Percentiles rank a stretch among this genome's conserved stretches.
Conservation (phyloP, 768 basidiomycete species). For the Butyriboletus loyo region DNA sequence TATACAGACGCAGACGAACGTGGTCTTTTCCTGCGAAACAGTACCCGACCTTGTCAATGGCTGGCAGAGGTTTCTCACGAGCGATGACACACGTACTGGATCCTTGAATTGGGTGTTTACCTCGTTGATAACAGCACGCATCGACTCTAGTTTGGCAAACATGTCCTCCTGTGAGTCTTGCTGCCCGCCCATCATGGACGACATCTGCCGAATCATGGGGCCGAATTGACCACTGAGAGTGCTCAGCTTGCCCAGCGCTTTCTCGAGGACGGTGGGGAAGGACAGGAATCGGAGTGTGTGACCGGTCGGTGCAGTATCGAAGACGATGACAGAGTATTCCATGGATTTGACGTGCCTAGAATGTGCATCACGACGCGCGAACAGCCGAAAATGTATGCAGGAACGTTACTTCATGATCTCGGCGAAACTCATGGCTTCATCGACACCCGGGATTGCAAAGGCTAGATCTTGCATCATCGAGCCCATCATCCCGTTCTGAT, state of each 20-base stretch:
- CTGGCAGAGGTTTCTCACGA: not conserved
- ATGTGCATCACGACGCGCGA: not conserved
- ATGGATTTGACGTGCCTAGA: constrained; percentile 97
- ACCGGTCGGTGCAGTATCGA: constrained; percentile 98
- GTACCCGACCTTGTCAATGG: not conserved
- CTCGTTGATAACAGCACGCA: constrained; percentile 96
- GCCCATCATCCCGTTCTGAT: constrained; percentile 93
- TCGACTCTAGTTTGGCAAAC: constrained; percentile 96
- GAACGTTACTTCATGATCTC: constrained; percentile 93
- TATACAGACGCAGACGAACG: constrained; percentile 98
- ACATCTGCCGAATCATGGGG: constrained; percentile 96
- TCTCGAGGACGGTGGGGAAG: constrained; percentile 98
- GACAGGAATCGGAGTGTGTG: constrained; percentile 98
- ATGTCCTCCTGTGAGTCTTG: constrained; percentile 93
- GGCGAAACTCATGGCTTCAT: constrained; percentile 99
- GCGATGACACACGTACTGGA: constrained; percentile 56
- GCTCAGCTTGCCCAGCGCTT: constrained; percentile 93
- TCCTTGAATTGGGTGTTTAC: constrained; percentile 99
- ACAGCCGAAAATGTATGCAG: not conserved
- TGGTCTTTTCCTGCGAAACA: constrained; percentile 82
- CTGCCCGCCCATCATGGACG: constrained; percentile 92
- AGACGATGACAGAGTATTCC: constrained; percentile 99
- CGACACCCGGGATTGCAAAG: constrained; percentile 98
- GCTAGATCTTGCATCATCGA: constrained; percentile 99
- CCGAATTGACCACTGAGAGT: constrained; percentile 93